These are phyloP conservation scores for Claviceps fusiformis DNA, from an alignment of 2,329 filamentous ascomycete genomes.

Conservation along the genomic window DNA sequence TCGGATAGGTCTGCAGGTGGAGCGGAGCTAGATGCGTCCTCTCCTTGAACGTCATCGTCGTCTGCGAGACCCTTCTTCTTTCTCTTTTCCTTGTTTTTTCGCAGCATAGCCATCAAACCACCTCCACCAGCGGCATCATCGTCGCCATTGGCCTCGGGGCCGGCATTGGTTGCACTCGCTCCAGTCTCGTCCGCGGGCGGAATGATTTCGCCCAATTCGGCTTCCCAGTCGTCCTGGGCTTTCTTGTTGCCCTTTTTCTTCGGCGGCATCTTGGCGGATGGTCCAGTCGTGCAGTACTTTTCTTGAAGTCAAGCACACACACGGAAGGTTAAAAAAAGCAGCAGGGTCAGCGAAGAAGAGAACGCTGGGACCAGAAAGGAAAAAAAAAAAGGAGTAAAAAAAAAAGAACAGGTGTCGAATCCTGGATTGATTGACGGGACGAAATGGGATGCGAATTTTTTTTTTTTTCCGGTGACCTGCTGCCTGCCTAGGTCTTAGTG, in stretches of 20 bases:
- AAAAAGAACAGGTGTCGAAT: not conserved
- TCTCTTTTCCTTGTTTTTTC: conserved; percentile 73
- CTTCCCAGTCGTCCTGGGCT: conserved; percentile 85
- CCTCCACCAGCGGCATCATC: conserved; percentile 48
- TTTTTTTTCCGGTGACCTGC: not conserved
- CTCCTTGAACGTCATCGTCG: conserved; percentile 56
- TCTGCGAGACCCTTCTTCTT: conserved; percentile 75
- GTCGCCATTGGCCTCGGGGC: conserved; percentile 33
- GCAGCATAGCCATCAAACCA: conserved; percentile 66
- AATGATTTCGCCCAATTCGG: conserved; percentile 70
- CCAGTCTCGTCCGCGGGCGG: conserved; percentile 42
- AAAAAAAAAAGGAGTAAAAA: not conserved
- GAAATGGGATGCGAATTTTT: not conserved
- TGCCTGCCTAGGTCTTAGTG: not conserved
- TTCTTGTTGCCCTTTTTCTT: conserved; percentile 88
- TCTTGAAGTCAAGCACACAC: not conserved
- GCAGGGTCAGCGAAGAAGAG: not conserved
- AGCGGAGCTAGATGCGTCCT: conserved; percentile 27
- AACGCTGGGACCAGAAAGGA: not conserved
- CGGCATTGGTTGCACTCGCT: conserved; percentile 27
- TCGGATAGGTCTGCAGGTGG: conserved; percentile 28
- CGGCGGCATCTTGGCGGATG: conserved; percentile 57
- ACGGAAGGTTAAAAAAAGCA: not conserved
- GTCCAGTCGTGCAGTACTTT: conserved; percentile 1
- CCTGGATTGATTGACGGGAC: not conserved